Conservation (phyloP, 2,329 filamentous ascomycete genomes). For the Daldinia sp. region DNA sequence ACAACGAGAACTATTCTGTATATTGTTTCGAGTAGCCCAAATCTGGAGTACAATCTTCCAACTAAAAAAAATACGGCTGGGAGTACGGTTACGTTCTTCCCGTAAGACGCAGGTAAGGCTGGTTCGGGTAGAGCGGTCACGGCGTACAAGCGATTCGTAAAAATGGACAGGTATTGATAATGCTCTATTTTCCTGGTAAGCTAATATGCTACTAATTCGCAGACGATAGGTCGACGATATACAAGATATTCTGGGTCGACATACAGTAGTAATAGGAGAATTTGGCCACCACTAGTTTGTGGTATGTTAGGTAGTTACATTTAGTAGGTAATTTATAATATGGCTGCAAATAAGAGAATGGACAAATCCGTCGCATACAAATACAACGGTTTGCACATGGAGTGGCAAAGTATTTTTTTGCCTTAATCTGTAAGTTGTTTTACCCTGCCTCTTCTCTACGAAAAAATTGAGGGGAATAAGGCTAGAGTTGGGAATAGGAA, state of each 20-base stretch:
- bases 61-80: slow-evolving; percentile 14
- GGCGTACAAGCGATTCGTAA: slow-evolving; percentile 28
- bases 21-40: slow-evolving; percentile 7
- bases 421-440: slow-evolving; percentile 2
- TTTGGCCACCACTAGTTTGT: slow-evolving; percentile 15
- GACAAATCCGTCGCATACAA: slow-evolving; percentile 15
- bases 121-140: slow-evolving; percentile 22
- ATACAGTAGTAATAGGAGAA: slow-evolving; percentile 23
- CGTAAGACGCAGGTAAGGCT: slow-evolving; percentile 4
- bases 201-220: slow-evolving; percentile 18
- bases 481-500: slow-evolving; percentile 1
- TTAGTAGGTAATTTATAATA: slow-evolving; percentile 17
- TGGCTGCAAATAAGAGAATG: slow-evolving; percentile 21
- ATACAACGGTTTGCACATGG: slow-evolving; percentile 29
- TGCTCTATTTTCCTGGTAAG: slow-evolving; percentile 39
- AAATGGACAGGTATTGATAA: slow-evolving; percentile 18
- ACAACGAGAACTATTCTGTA: slow-evolving; percentile 3
- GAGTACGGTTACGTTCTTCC: slow-evolving; percentile 17
- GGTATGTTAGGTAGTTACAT: slow-evolving; percentile 30
- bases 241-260: slow-evolving; percentile 22
- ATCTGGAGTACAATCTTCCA: slow-evolving; percentile 8
- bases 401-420: slow-evolving; percentile 29
- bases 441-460: slow-evolving; percentile 5
- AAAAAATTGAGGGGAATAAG: slow-evolving; percentile 1
- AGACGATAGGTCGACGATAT: slow-evolving; percentile 19